Percentiles rank a stretch among this genome's conserved stretches.
These are phyloP conservation scores for Casuarina cunninghamiana DNA, from an alignment of 306 rosid species.

Conservation along the genomic window DNA sequence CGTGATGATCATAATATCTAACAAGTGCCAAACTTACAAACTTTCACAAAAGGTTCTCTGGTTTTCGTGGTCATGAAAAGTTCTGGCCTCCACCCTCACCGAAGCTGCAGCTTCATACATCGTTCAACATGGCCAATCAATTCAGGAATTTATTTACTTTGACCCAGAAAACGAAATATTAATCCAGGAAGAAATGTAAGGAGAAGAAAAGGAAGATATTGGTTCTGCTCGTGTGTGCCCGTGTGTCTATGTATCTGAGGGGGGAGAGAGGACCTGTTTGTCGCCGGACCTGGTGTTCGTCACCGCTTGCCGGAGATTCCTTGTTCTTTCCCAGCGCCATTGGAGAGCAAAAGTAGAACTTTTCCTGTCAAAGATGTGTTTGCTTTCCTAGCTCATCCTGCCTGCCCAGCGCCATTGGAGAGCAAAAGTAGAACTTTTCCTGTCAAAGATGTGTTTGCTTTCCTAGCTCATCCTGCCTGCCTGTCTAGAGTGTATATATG, in stretches of 20 bases:
- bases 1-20: neutral
- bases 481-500: neutral
- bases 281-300: neutral
- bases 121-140: neutral
- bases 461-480: neutral
- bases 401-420: neutral
- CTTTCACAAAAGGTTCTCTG: neutral
- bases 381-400: neutral
- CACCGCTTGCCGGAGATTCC: too few species aligned
- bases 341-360: neutral
- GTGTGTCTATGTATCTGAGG: neutral
- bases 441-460: neutral
- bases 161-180: neutral
- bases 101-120: neutral
- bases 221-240: neutral
- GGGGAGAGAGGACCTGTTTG: neutral
- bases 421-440: neutral
- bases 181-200: neutral
- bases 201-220: neutral
- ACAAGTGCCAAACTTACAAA: neutral
- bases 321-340: neutral
- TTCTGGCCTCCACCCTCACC: neutral
- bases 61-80: neutral
- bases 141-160: neutral
- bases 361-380: neutral